Base-by-base conservation (phyloP, 139 green algal genomes). In the Coelastrella sp. region DNA sequence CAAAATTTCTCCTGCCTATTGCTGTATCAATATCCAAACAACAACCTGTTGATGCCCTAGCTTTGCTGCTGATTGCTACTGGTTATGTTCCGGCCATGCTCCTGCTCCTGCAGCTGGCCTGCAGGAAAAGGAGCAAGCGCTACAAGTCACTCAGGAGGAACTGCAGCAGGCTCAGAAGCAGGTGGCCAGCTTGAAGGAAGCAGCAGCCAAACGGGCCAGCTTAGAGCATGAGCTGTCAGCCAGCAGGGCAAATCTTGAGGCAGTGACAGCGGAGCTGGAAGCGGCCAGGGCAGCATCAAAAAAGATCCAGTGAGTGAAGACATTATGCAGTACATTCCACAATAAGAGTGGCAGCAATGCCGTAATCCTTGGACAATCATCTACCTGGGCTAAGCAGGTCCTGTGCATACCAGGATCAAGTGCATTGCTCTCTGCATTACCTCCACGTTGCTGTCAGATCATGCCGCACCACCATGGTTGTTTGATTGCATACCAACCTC, bases 181-280 rank as follows among this genome's bases (percentile, higher is more conserved):
- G 82, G 24, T 87, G 25, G 14, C 65, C 11, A 59, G 12, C 49
- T 63, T 87, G 9, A 63, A 78, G 27, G 82, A 78, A 56, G 82
- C 82, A 35, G 82, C 82, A 78, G 65, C 58, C 9, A 25, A 27
- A 11, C 14, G 63, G 20, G 15, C 11, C 7, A 79, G 82, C 15
- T 11, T 87, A 22, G 82, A 87, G 65, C 15, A 27, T 25, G 82
- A 87, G 63, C 65, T 87, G 17, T 63, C 82, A 20, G 82, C 82
- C 22, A 87, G 82, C 82, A 78, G 82, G 17, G 8, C 63, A 10
- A 78, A 87, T 27, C 25, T 87, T 15, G 81, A 87, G 25, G 60
- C 60, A 6, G 58, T 87, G 81, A 76, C 81, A 75, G 24, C 22
- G 4, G 81, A 87, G 60, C 81, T 87, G 60, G 81, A 87, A 14